These are phyloP conservation scores for Phaffia tasmanica DNA, from an alignment of 768 basidiomycete genomes.

Conservation along the genomic window DNA sequence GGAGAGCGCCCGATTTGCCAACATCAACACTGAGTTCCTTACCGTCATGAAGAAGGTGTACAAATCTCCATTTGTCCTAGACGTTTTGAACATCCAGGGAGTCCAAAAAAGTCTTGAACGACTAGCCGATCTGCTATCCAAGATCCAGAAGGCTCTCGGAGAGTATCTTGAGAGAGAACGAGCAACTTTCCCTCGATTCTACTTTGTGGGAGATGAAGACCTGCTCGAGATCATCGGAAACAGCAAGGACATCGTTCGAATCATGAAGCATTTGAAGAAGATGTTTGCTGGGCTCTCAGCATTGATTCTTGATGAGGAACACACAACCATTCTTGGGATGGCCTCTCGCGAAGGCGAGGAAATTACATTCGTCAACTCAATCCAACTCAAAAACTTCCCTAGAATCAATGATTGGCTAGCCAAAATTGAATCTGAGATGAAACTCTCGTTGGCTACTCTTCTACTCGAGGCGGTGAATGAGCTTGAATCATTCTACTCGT, in stretches of 20 bases:
- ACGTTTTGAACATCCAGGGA: conserved; percentile 89
- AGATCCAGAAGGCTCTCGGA: conserved; percentile 98
- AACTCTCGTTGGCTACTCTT: conserved; percentile 69
- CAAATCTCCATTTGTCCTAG: conserved; percentile 94
- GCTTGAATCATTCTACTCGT: conserved; percentile 67
- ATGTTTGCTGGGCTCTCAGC: conserved; percentile 99
- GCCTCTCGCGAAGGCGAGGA: conserved; percentile 93
- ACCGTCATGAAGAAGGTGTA: conserved; percentile 99
- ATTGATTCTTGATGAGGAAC: conserved; percentile 71
- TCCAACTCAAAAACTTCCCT: conserved; percentile 80
- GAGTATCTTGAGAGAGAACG: conserved; percentile 97
- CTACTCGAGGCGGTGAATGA: conserved; percentile 70
- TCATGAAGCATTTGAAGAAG: conserved; percentile 99
- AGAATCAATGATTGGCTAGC: conserved; percentile 99
- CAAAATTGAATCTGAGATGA: conserved; percentile 85
- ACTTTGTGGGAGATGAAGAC: conserved; percentile 99
- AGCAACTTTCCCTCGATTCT: conserved; percentile 96
- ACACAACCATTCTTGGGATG: conserved; percentile 83
- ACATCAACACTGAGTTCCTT: conserved; percentile 96
- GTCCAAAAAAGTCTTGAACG: conserved; percentile 97
- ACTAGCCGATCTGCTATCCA: conserved; percentile 85
- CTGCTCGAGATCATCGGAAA: conserved; percentile 98
- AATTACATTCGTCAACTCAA: conserved; percentile 68
- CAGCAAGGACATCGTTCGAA: conserved; percentile 93
- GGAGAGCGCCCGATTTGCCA: conserved; percentile 93